Percentiles rank a stretch among this genome's conserved stretches.
Evolutionary conservation across 495 filamentous ascomycete genomes (phyloP).

Genomic region (Trichoderma reesei): DNA sequence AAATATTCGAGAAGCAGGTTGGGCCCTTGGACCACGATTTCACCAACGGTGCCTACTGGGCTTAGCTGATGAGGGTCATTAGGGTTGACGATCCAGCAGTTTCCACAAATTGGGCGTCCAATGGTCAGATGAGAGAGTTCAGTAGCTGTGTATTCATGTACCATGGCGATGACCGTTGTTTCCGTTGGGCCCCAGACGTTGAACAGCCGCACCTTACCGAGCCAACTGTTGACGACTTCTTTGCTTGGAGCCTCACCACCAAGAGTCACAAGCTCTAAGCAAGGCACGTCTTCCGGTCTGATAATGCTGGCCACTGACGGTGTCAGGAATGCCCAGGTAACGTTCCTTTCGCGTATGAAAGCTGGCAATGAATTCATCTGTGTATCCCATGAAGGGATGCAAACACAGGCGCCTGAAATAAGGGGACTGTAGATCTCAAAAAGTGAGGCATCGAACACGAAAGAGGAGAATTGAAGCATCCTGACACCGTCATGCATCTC

Average conservation of each 20-base stretch:
- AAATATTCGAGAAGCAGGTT: constrained; percentile 25
- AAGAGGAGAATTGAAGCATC: constrained; percentile 41
- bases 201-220: constrained; percentile 17
- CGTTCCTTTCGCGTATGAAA: constrained; percentile 24
- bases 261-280: constrained; percentile 28
- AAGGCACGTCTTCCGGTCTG: constrained; percentile 24
- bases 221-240: constrained; percentile 10
- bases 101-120: constrained; percentile 32
- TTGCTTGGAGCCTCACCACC: constrained; percentile 31
- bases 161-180: constrained; percentile 16
- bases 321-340: constrained; percentile 35
- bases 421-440: constrained; percentile 41
- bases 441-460: constrained; percentile 42
- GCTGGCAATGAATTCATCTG: constrained; percentile 31
- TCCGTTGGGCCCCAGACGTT: constrained; percentile 12
- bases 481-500: constrained; percentile 28
- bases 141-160: background rate
- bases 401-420: constrained; percentile 49
- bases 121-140: constrained; percentile 28
- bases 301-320: constrained; percentile 48
- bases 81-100: constrained; percentile 36
- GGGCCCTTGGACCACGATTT: constrained; percentile 38
- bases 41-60: constrained; percentile 37
- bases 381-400: constrained; percentile 45
- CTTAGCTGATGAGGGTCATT: constrained; percentile 36